A percentile compares a stretch with the other conserved stretches of the same genome.
Conservation (phyloP, 2,329 filamentous ascomycete genomes). For the Calonectria honghensis region DNA sequence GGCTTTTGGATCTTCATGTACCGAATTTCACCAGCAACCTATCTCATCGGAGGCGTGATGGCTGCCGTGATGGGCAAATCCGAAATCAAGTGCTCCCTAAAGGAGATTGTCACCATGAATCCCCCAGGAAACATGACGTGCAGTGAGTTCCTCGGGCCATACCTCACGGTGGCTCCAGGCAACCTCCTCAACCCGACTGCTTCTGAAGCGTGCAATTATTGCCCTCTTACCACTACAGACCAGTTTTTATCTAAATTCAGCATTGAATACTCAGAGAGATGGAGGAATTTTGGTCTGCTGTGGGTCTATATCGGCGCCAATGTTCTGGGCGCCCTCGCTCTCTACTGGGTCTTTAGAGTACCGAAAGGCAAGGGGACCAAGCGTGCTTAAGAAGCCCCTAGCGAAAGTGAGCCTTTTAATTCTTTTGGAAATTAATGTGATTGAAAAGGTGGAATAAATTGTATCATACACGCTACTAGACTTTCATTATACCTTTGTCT, state of each 20-base stretch:
- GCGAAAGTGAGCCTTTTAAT: background rate
- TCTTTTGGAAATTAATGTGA: background rate
- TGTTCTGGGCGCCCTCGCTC: background rate
- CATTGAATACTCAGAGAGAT: conserved; percentile 32
- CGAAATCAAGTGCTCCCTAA: conserved; percentile 74
- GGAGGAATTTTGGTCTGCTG: conserved; percentile 39
- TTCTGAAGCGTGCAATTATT: conserved; percentile 30
- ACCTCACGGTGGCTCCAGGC: conserved; percentile 66
- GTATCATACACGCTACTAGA: background rate
- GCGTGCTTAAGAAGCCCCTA: background rate
- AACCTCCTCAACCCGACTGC: conserved; percentile 56
- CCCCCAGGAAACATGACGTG: conserved; percentile 73
- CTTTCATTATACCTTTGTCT: background rate
- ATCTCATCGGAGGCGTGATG: conserved; percentile 79
- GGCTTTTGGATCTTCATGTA: conserved; percentile 86
- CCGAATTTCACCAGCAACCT: conserved; percentile 82
- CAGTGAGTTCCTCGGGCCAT: conserved; percentile 69
- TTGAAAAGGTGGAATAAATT: background rate
- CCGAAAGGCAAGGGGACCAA: conserved; percentile 22
- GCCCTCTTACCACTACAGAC: conserved; percentile 25
- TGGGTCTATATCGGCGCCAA: conserved; percentile 37
- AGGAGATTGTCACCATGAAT: conserved; percentile 78
- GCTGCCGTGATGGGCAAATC: conserved; percentile 77
- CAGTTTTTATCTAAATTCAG: conserved; percentile 12
- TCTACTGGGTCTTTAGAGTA: conserved; percentile 18